A percentile compares a stretch with the other conserved stretches of the same genome.
Evolutionary conservation across 2,329 filamentous ascomycete species (phyloP).

Genomic region (Ophiocordyceps sinensis): DNA sequence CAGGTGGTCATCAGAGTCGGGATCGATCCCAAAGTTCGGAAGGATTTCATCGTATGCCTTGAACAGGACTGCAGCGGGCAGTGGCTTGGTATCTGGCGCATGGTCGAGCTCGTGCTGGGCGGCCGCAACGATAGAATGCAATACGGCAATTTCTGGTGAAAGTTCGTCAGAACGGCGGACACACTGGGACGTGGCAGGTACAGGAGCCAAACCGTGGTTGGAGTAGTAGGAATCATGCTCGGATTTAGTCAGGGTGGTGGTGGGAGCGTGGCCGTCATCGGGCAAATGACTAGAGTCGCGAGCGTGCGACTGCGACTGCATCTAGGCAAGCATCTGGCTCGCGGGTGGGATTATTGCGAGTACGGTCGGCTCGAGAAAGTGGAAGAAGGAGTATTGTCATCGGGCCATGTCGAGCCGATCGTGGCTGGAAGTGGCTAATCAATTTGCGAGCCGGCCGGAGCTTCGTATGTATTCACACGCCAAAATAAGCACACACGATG

Average conservation of each 20-base stretch:
- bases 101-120: slow-evolving; percentile 50
- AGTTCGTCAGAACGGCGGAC: background rate
- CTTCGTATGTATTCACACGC: too few relatives aligned
- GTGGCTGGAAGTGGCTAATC: background rate
- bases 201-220: slow-evolving; percentile 36
- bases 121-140: slow-evolving; percentile 61
- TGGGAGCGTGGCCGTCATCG: slow-evolving; percentile 2
- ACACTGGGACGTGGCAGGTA: background rate
- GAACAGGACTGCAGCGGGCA: slow-evolving; percentile 67
- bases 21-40: slow-evolving; percentile 52
- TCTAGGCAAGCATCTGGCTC: slow-evolving; percentile 11
- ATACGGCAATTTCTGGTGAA: slow-evolving; percentile 56
- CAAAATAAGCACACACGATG: too few relatives aligned
- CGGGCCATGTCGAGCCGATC: background rate
- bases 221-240: slow-evolving; percentile 34
- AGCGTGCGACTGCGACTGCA: slow-evolving; percentile 10
- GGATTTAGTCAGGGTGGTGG: slow-evolving; percentile 2
- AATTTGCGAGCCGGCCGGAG: too few relatives aligned
- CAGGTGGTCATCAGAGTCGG: slow-evolving; percentile 61
- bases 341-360: background rate
- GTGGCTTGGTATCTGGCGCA: slow-evolving; percentile 43
- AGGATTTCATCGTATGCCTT: slow-evolving; percentile 66
- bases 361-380: background rate
- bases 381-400: too few relatives aligned
- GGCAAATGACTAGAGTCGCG: background rate